Evolutionary conservation across 306 rosid species (phyloP).

Genomic region (Canavalia gladiata): DNA sequence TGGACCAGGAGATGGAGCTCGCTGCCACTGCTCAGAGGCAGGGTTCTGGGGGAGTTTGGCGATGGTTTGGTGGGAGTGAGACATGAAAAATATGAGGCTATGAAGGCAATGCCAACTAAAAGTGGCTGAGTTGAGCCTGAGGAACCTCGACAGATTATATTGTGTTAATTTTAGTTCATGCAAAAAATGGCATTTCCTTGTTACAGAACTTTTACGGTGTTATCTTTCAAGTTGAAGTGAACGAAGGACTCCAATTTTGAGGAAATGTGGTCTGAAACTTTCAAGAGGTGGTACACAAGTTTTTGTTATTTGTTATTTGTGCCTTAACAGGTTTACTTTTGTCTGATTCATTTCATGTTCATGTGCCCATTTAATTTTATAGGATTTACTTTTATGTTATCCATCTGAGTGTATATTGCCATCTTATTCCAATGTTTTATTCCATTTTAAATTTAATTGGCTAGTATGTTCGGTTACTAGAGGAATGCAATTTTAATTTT

Average conservation of each 20-base stretch:
- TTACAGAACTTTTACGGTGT: constrained; percentile 40
- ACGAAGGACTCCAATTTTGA: constrained; percentile 50
- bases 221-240: constrained; percentile 44
- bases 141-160: constrained; percentile 34
- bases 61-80: constrained; percentile 71
- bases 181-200: constrained; percentile 39
- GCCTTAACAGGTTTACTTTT: constrained; percentile 16
- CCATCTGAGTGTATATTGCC: constrained; percentile 39
- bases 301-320: constrained; percentile 43
- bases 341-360: constrained; percentile 38
- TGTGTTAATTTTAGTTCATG: constrained; percentile 35
- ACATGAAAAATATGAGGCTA: constrained; percentile 38
- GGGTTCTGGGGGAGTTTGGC: constrained; percentile 90
- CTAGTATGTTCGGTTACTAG: constrained; percentile 18
- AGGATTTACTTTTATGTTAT: constrained; percentile 37
- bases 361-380: constrained; percentile 34
- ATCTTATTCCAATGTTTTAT: constrained; percentile 13
- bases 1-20: constrained; percentile 74
- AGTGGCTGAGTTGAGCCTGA: constrained; percentile 42
- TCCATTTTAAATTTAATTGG: constrained; percentile 19
- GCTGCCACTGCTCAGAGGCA: constrained; percentile 77
- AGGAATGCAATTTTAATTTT: constrained; percentile 1
- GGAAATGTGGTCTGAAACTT: constrained; percentile 40
- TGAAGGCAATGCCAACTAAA: constrained; percentile 32
- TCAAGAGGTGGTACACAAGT: constrained; percentile 37